These are phyloP conservation scores for Mrakia blollopis DNA, from an alignment of 768 basidiomycete genomes.

Conservation along the genomic window DNA sequence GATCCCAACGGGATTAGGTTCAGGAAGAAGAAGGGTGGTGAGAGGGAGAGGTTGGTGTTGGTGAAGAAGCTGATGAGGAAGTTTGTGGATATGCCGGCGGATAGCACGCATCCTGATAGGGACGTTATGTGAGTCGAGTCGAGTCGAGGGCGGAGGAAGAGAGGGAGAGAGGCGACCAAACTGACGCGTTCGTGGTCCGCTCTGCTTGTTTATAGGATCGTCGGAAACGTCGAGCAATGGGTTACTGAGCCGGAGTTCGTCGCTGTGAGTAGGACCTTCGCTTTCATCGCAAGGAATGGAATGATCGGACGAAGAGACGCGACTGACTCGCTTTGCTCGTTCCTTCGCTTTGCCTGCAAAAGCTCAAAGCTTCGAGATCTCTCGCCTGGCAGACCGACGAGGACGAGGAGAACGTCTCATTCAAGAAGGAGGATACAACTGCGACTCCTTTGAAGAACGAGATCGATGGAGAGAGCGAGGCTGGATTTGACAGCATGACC, in stretches of 20 bases:
- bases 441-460: not conserved
- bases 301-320: not conserved
- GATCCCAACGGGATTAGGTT: slow-evolving; percentile 27
- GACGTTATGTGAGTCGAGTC: not conserved
- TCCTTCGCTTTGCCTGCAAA: not conserved
- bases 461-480: not conserved
- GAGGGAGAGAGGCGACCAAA: not conserved
- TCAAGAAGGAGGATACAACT: not conserved
- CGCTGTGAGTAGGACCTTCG: not conserved
- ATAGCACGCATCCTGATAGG: slow-evolving; percentile 21
- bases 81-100: slow-evolving; percentile 23
- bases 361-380: slow-evolving; percentile 24
- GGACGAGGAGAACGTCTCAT: not conserved
- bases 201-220: not conserved
- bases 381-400: slow-evolving; percentile 32
- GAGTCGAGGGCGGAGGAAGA: not conserved
- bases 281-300: not conserved
- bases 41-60: slow-evolving; percentile 25
- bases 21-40: slow-evolving; percentile 19
- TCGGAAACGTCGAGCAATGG: slow-evolving; percentile 24
- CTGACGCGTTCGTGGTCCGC: not conserved
- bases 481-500: slow-evolving; percentile 6
- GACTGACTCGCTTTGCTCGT: not conserved
- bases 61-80: slow-evolving; percentile 31
- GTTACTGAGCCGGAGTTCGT: slow-evolving; percentile 25